These are phyloP conservation scores for Cubamyces sp. DNA, from an alignment of 768 basidiomycete species.

Conservation along the genomic window DNA sequence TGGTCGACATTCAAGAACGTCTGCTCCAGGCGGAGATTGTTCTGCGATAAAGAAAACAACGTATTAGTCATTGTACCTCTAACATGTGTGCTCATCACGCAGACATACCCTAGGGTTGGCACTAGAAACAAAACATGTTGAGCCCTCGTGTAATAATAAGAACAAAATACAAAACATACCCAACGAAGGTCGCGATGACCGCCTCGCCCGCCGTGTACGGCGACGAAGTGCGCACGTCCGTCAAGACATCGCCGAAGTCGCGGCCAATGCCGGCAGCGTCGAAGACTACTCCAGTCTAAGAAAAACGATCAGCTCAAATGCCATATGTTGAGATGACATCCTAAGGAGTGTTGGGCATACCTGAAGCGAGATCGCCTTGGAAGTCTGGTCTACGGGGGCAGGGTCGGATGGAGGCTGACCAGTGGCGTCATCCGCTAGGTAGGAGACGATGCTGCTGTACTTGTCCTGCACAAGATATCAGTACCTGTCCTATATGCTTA, in stretches of 20 bases:
- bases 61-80: neutral
- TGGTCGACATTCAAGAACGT: conserved; percentile 75
- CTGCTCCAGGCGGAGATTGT: conserved; percentile 73
- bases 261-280: conserved; percentile 60
- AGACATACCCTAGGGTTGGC: conserved; percentile 72
- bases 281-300: conserved; percentile 61
- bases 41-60: conserved; percentile 51
- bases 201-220: conserved; percentile 60
- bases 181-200: conserved; percentile 67
- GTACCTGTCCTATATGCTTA: too few species aligned
- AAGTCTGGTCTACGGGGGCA: conserved; percentile 65
- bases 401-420: conserved; percentile 63
- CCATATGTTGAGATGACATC: too few species aligned
- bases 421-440: conserved; percentile 53
- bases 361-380: conserved; percentile 69
- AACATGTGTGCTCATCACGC: neutral
- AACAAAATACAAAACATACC: conserved; percentile 32
- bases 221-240: conserved; percentile 51
- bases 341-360: conserved; percentile 36
- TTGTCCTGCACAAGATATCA: conserved; percentile 44
- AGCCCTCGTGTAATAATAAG: too few species aligned
- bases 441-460: conserved; percentile 67
- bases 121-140: conserved; percentile 4
- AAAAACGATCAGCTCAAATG: neutral
- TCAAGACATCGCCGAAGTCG: conserved; percentile 63